A percentile compares a stretch with the other conserved stretches of the same genome.
These are phyloP conservation scores for Paramyrothecium roridum DNA, from an alignment of 2,329 filamentous ascomycete genomes.

Conservation along the genomic window DNA sequence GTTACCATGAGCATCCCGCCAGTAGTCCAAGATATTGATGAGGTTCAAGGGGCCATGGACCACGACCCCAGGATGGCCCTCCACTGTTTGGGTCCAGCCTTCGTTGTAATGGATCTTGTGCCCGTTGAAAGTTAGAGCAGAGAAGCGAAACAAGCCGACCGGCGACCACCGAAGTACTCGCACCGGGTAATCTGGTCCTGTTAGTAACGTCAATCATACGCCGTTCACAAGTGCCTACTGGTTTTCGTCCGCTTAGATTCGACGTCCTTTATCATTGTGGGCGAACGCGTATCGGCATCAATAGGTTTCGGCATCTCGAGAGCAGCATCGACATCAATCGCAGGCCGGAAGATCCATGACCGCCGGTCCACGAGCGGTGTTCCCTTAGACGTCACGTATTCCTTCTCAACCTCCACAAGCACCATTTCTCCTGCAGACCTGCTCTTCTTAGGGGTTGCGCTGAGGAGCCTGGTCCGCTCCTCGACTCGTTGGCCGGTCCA, in stretches of 20 bases:
- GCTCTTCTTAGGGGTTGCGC: constrained; percentile 52
- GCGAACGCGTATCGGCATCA: constrained; percentile 10
- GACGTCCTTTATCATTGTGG: constrained; percentile 22
- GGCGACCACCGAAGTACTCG: constrained; percentile 41
- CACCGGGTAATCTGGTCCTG: constrained; percentile 12
- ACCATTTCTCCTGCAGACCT: constrained; percentile 58
- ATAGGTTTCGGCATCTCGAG: constrained; percentile 14
- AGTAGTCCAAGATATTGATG: constrained; percentile 68
- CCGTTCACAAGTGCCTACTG: constrained; percentile 10
- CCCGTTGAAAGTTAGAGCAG: constrained; percentile 79
- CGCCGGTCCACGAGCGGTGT: constrained; percentile 52
- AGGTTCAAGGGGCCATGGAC: constrained; percentile 81
- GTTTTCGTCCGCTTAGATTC: not conserved
- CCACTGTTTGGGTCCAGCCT: constrained; percentile 58
- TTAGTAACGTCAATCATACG: not conserved
- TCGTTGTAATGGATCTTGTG: constrained; percentile 82
- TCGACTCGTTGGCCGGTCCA: constrained; percentile 52
- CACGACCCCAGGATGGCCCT: constrained; percentile 68
- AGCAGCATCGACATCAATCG: constrained; percentile 18
- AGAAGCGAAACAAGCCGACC: constrained; percentile 71
- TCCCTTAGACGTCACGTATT: constrained; percentile 48
- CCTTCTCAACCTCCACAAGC: constrained; percentile 62
- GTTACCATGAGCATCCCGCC: constrained; percentile 45
- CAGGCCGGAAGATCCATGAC: constrained; percentile 44
- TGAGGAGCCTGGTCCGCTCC: constrained; percentile 54